A percentile compares a stretch with the other conserved stretches of the same genome.
Conservation (phyloP, 768 basidiomycete genomes). For the Termitomyces sp. region DNA sequence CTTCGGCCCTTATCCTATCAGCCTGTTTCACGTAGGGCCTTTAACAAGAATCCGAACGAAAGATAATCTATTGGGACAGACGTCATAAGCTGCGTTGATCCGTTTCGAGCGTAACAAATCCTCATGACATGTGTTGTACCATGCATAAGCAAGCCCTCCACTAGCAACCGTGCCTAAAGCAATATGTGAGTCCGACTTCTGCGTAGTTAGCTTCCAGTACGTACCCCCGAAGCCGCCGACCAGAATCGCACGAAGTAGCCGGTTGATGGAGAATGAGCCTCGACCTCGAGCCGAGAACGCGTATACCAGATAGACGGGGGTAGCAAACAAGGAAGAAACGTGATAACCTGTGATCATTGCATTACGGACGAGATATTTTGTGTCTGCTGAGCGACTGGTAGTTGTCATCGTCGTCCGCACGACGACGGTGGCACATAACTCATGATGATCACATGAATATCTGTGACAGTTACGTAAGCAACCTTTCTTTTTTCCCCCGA, state of each 20-base stretch:
- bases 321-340: slow-evolving; percentile 53
- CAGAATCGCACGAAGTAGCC: slow-evolving; percentile 69
- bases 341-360: slow-evolving; percentile 67
- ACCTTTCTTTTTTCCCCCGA: slow-evolving; percentile 10
- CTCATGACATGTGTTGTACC: slow-evolving; percentile 49
- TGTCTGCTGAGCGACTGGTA: slow-evolving; percentile 43
- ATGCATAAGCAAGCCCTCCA: slow-evolving; percentile 55
- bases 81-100: slow-evolving; percentile 53
- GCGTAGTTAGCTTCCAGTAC: slow-evolving; percentile 2
- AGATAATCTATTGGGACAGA: slow-evolving; percentile 20
- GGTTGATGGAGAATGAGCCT: slow-evolving; percentile 51
- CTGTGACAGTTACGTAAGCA: slow-evolving; percentile 14
- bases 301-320: slow-evolving; percentile 54
- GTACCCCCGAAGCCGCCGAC: slow-evolving; percentile 57
- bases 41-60: background rate
- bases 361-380: slow-evolving; percentile 61
- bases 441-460: slow-evolving; percentile 1
- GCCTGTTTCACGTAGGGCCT: slow-evolving; percentile 31
- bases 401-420: background rate
- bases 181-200: background rate
- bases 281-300: slow-evolving; percentile 51
- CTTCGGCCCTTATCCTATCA: slow-evolving; percentile 55
- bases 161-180: slow-evolving; percentile 41
- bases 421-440: background rate
- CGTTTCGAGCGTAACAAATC: slow-evolving; percentile 44